A percentile compares a stretch with the other conserved stretches of the same genome.
These are phyloP conservation scores for Pichia sp. DNA, from an alignment of 1,139 yeast species.

Conservation along the genomic window DNA sequence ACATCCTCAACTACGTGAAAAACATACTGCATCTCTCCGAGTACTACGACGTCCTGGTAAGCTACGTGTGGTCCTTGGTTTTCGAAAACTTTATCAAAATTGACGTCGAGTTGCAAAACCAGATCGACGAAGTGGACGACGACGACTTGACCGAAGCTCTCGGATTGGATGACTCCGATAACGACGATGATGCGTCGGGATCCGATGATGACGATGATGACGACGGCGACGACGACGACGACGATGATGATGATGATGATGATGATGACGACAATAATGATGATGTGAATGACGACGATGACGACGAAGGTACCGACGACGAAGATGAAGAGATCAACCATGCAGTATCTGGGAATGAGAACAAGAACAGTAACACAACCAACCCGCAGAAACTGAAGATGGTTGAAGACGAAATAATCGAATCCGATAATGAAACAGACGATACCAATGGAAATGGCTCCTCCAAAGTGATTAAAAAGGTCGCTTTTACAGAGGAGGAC, in stretches of 20 bases:
- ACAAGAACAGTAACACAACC: slow-evolving; percentile 25
- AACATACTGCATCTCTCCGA: slow-evolving; percentile 56
- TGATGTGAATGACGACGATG: slow-evolving; percentile 34
- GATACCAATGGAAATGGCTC: slow-evolving; percentile 16
- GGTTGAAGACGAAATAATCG: slow-evolving; percentile 25
- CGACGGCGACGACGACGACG: slow-evolving; percentile 32
- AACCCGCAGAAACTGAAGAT: slow-evolving; percentile 19
- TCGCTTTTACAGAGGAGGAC: slow-evolving; percentile 17
- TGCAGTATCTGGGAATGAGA: slow-evolving; percentile 18
- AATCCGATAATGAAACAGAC: slow-evolving; percentile 24
- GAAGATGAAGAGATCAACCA: slow-evolving; percentile 31
- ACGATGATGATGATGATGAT: slow-evolving; percentile 29
- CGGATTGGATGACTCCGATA: slow-evolving; percentile 48
- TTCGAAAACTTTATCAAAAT: slow-evolving; percentile 77
- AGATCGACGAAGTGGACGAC: slow-evolving; percentile 79
- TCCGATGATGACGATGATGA: slow-evolving; percentile 25
- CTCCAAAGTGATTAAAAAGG: slow-evolving; percentile 5
- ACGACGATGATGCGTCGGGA: slow-evolving; percentile 9
- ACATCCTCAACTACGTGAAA: slow-evolving; percentile 57
- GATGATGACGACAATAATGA: slow-evolving; percentile 35
- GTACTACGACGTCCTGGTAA: slow-evolving; percentile 72
- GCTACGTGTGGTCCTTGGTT: slow-evolving; percentile 73
- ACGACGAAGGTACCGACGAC: slow-evolving; percentile 34
- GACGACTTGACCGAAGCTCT: slow-evolving; percentile 55
- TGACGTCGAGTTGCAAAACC: slow-evolving; percentile 92